Evolutionary conservation across 257 asterid genomes (phyloP).

Genomic region (Solanum arcanum): DNA sequence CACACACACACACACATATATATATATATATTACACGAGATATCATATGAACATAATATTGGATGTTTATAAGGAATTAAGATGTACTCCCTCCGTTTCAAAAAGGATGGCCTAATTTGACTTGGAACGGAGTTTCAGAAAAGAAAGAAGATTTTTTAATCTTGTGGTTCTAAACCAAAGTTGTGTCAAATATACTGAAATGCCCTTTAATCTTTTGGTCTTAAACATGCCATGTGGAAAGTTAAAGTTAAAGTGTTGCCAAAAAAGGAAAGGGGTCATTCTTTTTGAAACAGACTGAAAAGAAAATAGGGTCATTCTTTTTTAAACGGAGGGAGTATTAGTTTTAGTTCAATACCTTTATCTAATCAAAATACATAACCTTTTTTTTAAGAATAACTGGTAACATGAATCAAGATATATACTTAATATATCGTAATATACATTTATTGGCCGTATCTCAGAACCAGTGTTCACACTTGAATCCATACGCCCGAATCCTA

Average conservation of each 20-base stretch:
- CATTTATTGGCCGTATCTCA: background rate
- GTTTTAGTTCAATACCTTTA: background rate
- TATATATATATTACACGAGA: background rate
- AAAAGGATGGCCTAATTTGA: no score
- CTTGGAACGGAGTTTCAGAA: no score
- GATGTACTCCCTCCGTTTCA: no score
- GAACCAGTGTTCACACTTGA: background rate
- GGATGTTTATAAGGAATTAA: background rate
- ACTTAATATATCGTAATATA: background rate
- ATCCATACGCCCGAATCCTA: background rate
- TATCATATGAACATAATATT: background rate
- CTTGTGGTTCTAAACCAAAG: no score
- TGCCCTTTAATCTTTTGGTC: no score
- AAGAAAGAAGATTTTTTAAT: no score
- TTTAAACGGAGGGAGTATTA: background rate
- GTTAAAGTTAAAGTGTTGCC: no score
- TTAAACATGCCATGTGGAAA: no score
- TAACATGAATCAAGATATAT: background rate
- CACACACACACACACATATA: background rate
- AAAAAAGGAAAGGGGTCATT: no score
- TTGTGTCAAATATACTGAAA: no score
- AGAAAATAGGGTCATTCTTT: no score
- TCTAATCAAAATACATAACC: background rate
- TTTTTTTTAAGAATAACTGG: background rate
- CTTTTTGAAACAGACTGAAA: no score